phyloP scores from a whole-genome alignment of 495 filamentous ascomycete genomes.

The Hypomontagnella monticulosa region DNA sequence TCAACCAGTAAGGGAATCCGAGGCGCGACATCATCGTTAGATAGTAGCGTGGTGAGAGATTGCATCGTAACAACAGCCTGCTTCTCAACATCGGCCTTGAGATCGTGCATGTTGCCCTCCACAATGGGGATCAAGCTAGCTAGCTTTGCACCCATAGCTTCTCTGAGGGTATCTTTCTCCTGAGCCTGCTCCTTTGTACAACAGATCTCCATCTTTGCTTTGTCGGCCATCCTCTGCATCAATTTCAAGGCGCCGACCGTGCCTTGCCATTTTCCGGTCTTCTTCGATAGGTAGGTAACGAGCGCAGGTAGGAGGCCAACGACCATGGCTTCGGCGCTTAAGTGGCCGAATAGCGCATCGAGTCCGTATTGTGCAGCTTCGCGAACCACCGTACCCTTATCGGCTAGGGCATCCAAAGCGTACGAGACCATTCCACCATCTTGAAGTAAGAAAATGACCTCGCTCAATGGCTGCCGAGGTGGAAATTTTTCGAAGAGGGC shows the following conservation, averaged over 20 bases:
- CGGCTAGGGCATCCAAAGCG: constrained; percentile 85
- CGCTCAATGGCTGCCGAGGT: constrained; percentile 76
- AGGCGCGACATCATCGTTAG: constrained; percentile 95
- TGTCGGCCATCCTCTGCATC: constrained; percentile 89
- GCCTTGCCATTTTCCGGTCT: constrained; percentile 94
- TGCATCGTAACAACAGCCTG: constrained; percentile 91
- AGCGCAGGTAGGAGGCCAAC: constrained; percentile 80
- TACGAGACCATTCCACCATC: constrained; percentile 76
- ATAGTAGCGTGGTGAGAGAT: constrained; percentile 86
- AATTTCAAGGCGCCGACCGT: constrained; percentile 84
- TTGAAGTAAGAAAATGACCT: constrained; percentile 81
- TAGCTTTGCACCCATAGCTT: constrained; percentile 90
- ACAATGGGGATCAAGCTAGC: constrained; percentile 91
- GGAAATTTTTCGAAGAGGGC: constrained; percentile 92
- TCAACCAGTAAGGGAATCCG: constrained; percentile 93
- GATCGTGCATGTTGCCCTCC: constrained; percentile 93
- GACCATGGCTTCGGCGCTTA: constrained; percentile 83
- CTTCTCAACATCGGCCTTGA: constrained; percentile 90
- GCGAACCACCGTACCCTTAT: constrained; percentile 87
- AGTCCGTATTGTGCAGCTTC: constrained; percentile 95
- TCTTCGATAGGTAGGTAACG: constrained; percentile 76
- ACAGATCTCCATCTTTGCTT: constrained; percentile 84
- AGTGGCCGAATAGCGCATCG: constrained; percentile 81
- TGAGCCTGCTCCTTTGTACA: constrained; percentile 79
- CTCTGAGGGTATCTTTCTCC: constrained; percentile 85